These are phyloP conservation scores for Didymosphaeria variabile DNA, from an alignment of 2,329 filamentous ascomycete species.

Conservation along the genomic window DNA sequence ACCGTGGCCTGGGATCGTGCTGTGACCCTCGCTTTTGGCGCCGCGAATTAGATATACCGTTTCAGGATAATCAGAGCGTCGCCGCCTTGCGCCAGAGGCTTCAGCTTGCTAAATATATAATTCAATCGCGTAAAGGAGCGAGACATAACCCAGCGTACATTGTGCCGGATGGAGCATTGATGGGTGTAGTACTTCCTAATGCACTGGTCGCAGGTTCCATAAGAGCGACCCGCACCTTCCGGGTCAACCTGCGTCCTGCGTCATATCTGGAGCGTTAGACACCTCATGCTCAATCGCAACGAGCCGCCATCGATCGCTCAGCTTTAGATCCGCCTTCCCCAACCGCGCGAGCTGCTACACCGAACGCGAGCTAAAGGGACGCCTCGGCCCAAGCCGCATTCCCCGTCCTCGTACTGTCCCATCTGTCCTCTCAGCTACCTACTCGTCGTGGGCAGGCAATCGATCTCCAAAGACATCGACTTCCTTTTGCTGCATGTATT, in stretches of 20 bases:
- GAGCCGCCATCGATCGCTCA: neutral
- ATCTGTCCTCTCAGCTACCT: conserved; percentile 10
- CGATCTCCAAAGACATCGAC: conserved; percentile 3
- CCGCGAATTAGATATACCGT: neutral
- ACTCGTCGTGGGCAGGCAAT: neutral
- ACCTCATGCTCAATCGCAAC: conserved; percentile 2
- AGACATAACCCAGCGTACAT: neutral
- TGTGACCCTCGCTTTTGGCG: conserved; percentile 12
- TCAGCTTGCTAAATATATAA: conserved; percentile 9
- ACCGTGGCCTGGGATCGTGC: conserved; percentile 1
- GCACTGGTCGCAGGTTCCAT: conserved; percentile 5
- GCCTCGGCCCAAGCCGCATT: conserved; percentile 14
- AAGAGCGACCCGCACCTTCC: neutral
- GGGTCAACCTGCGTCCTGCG: neutral
- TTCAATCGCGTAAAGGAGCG: neutral
- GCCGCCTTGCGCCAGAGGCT: neutral
- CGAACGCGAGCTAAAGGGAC: conserved; percentile 2
- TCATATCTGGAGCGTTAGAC: conserved; percentile 5
- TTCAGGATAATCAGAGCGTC: neutral
- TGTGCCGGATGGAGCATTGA: conserved; percentile 1
- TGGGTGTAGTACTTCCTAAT: neutral
- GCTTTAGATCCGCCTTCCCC: conserved; percentile 5
- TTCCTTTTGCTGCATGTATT: conserved; percentile 15
- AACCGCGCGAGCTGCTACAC: conserved; percentile 1
- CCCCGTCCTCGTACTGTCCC: conserved; percentile 2